A percentile compares a stretch with the other conserved stretches of the same genome.
Evolutionary conservation across 805 yeast genomes (phyloP).

Genomic region (Wickerhamomyces bisporus): DNA sequence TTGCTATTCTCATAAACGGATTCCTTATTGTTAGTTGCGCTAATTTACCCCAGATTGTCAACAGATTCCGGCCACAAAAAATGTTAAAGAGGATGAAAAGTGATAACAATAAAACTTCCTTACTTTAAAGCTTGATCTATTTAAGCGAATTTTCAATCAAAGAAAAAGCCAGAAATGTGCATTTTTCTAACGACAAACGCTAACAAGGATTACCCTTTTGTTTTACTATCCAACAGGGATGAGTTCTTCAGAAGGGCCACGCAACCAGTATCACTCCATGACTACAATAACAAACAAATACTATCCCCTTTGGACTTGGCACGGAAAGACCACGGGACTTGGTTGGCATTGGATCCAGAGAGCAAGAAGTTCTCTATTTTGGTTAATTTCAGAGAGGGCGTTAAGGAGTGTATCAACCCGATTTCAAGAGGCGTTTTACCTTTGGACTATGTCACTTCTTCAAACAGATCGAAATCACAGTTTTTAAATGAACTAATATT

Average conservation of each 20-base stretch:
- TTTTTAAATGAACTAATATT: conserved; percentile 18
- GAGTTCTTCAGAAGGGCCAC: conserved; percentile 79
- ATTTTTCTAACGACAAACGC: conserved; percentile 61
- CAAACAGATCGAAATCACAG: conserved; percentile 12
- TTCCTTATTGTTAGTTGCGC: too few species aligned
- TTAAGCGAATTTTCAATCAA: too few species aligned
- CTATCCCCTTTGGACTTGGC: conserved; percentile 74
- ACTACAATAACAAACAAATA: conserved; percentile 29
- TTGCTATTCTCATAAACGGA: too few species aligned
- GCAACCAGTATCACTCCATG: conserved; percentile 40
- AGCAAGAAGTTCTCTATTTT: conserved; percentile 63
- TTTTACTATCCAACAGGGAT: conserved; percentile 80
- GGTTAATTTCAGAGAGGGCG: conserved; percentile 63
- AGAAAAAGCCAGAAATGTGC: too few species aligned
- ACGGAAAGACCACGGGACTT: conserved; percentile 75
- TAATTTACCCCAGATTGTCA: too few species aligned
- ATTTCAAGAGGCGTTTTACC: conserved; percentile 46
- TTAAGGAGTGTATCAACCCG: conserved; percentile 16
- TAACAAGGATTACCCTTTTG: conserved; percentile 71
- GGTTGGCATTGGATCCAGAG: conserved; percentile 69
- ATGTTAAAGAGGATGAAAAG: too few species aligned
- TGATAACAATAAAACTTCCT: too few species aligned
- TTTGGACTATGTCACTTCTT: conserved; percentile 30
- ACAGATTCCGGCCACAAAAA: too few species aligned
- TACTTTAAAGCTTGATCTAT: too few species aligned